Evolutionary conservation across 306 rosid species (phyloP), one percentile per base, ranked within the genome.

Genomic region (Clitoria ternatea): DNA sequence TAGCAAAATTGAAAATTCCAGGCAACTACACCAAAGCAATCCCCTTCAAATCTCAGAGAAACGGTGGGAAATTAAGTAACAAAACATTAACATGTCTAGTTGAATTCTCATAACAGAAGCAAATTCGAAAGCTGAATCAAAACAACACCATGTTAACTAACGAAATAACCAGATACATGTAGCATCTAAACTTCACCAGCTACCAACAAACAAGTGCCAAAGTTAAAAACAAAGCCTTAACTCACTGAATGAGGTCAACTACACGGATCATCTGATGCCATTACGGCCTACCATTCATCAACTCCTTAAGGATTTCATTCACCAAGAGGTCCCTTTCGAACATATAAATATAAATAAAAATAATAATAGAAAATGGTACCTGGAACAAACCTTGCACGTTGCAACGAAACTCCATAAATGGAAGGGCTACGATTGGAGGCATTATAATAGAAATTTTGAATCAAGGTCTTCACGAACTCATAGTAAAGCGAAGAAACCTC

Each of bases 371-470:
- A 53, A 68, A 75, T 57, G 85, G 86, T 93, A 93, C 97, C 98
- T 93, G 98, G 97, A 27, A 93, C 97, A 80, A 93, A 88, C 97
- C 98, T 93, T 83, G 97, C 90, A 68, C 97, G 85, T 82, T 90
- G 98, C 72, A 93, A 77, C 20, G 98, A 90, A 49, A 78, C 90
- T 17, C 98, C 98, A 33, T 82, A 93, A 30, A 90, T 76, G 47
- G 85, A 90, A 27, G 97, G 97, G 54, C 90, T 88, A 61, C 48
- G 83, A 80, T 90, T 90, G 39, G 98, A 83, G 72, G 76, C 82
- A 75, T 87, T 83, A 75, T 84, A 89, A 71, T 89, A 88, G 80
- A 85, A 93, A 85, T 85, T 90, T 76, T 81, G 15, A 70, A 93
- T 90, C 85, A 93, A 60, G 19, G 76, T 71, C 83, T 73, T 84